Percentiles rank a stretch among this genome's conserved stretches.
Conservation (phyloP, 192 early-diverging fungal species). For the Powellomyces hirtus region DNA sequence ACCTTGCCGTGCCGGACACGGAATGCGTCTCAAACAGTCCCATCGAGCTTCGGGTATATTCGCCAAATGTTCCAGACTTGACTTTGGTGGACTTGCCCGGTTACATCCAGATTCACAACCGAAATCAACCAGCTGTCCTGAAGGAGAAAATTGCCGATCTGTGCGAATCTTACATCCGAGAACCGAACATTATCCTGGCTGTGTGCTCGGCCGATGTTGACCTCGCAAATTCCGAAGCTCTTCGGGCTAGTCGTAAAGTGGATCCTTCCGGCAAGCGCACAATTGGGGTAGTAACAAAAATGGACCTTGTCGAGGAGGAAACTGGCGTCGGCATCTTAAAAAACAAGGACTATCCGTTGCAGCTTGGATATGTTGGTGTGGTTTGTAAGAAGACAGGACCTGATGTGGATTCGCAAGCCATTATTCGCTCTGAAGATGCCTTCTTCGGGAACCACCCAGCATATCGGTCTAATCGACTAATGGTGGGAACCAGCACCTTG, state of each 20-base stretch:
- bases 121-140: slow-evolving; percentile 95
- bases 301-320: slow-evolving; percentile 87
- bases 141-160: slow-evolving; percentile 97
- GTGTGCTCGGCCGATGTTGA: slow-evolving; percentile 97
- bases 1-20: slow-evolving; percentile 88
- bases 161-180: slow-evolving; percentile 90
- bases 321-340: slow-evolving; percentile 75
- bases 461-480: slow-evolving; percentile 63
- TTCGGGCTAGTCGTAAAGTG: slow-evolving; percentile 91
- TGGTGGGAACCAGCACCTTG: slow-evolving; percentile 83
- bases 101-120: slow-evolving; percentile 93
- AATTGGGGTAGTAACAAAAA: slow-evolving; percentile 97
- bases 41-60: slow-evolving; percentile 94
- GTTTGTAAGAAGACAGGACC: slow-evolving; percentile 70
- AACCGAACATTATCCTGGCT: slow-evolving; percentile 97
- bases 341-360: slow-evolving; percentile 90
- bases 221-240: slow-evolving; percentile 96
- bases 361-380: slow-evolving; percentile 95
- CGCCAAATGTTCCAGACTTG: slow-evolving; percentile 93
- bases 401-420: slow-evolving; percentile 23
- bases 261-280: slow-evolving; percentile 93
- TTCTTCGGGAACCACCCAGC: slow-evolving; percentile 58
- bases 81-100: slow-evolving; percentile 98
- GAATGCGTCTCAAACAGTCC: slow-evolving; percentile 93
- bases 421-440: slow-evolving; percentile 55